A percentile compares a stretch with the other conserved stretches of the same genome.
Evolutionary conservation across 257 asterid species (phyloP).

Genomic region (Plantago elongata): DNA sequence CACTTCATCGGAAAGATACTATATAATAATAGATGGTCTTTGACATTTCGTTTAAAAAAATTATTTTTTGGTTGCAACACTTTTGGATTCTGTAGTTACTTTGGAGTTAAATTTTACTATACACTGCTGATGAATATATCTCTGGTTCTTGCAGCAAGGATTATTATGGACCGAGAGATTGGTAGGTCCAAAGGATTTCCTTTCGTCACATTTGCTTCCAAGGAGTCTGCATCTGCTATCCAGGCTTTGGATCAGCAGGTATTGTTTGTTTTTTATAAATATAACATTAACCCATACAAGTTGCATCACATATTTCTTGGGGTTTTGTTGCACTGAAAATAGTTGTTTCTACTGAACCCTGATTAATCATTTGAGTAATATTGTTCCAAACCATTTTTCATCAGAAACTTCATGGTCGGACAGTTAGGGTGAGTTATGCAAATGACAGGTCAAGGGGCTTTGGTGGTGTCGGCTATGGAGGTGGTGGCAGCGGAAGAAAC

Average conservation of each 20-base stretch:
- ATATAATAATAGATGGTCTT: too few relatives aligned
- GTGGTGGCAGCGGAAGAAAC: slow-evolving; percentile 6
- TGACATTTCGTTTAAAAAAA: too few relatives aligned
- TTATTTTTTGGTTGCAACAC: neutral
- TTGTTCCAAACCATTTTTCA: slow-evolving; percentile 7
- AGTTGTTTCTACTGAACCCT: neutral
- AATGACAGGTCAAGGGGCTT: slow-evolving; percentile 57
- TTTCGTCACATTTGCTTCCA: slow-evolving; percentile 51
- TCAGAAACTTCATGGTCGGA: slow-evolving; percentile 82
- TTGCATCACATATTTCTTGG: neutral
- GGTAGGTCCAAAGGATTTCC: slow-evolving; percentile 92
- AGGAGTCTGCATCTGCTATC: slow-evolving; percentile 79
- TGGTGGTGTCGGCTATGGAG: slow-evolving; percentile 22
- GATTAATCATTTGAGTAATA: slow-evolving; percentile 1
- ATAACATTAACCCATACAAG: neutral
- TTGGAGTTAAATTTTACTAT: neutral
- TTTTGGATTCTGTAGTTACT: neutral
- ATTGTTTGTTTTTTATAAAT: neutral
- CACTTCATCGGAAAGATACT: too few relatives aligned
- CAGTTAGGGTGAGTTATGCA: slow-evolving; percentile 60
- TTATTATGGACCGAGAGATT: slow-evolving; percentile 68
- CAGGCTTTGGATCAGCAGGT: slow-evolving; percentile 92
- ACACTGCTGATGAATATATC: neutral
- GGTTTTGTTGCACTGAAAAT: neutral
- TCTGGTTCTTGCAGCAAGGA: slow-evolving; percentile 46